Evolutionary conservation across 108 stramenopile genomes (phyloP).

Genomic region (Cyclotella baltica): DNA sequence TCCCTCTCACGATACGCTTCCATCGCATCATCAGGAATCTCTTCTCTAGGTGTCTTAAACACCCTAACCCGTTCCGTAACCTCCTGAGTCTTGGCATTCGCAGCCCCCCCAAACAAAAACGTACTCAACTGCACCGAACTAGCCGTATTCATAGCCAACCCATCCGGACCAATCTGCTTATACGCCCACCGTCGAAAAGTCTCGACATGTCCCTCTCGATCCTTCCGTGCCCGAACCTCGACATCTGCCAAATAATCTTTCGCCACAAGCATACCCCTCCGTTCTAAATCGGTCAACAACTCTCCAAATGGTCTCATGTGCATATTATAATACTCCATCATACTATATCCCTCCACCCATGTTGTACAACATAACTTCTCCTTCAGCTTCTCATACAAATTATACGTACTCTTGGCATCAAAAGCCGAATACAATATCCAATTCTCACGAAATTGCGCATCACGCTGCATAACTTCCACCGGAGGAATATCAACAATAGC

Average conservation of each 20-base stretch:
- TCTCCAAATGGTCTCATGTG: conserved; percentile 95
- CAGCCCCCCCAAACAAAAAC: conserved; percentile 91
- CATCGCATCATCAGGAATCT: conserved; percentile 84
- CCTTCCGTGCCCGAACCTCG: conserved; percentile 81
- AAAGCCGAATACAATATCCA: conserved; percentile 93
- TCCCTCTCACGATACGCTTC: conserved; percentile 58
- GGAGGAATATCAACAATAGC: conserved; percentile 82
- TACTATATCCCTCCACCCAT: conserved; percentile 60
- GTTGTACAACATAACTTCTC: conserved; percentile 39
- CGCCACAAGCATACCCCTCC: conserved; percentile 92
- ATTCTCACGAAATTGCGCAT: conserved; percentile 65
- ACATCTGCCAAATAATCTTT: conserved; percentile 88
- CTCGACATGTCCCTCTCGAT: conserved; percentile 66
- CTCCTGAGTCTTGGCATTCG: conserved; percentile 78
- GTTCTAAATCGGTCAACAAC: conserved; percentile 98
- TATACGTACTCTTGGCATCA: conserved; percentile 79
- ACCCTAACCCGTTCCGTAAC: conserved; percentile 68
- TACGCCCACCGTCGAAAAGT: conserved; percentile 87
- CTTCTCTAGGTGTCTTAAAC: conserved; percentile 86
- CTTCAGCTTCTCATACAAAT: conserved; percentile 53
- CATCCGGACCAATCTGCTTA: conserved; percentile 75
- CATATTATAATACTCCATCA: conserved; percentile 94
- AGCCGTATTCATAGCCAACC: conserved; percentile 87
- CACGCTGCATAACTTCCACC: conserved; percentile 89
- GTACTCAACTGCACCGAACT: conserved; percentile 84